Evolutionary conservation across 495 filamentous ascomycete genomes (phyloP).

Genomic region (Tetracladium setigerum): DNA sequence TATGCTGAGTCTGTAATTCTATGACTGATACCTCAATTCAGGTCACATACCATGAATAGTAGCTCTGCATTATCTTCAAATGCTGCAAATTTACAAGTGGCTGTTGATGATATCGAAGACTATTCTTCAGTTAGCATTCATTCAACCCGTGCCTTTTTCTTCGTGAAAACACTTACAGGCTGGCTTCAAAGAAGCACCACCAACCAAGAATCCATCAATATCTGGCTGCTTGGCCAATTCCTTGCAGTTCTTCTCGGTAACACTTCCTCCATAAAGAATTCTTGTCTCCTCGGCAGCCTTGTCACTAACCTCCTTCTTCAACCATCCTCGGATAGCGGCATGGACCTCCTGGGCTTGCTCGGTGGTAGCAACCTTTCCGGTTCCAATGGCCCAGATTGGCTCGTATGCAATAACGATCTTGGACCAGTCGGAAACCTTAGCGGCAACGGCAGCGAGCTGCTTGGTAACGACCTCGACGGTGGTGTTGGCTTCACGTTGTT

Average conservation of each 20-base stretch:
- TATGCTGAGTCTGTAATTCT: too few species aligned
- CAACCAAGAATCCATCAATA: slow-evolving; percentile 97
- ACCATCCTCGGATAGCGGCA: slow-evolving; percentile 83
- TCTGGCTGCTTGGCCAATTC: slow-evolving; percentile 86
- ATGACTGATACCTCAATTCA: too few species aligned
- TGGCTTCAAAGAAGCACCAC: slow-evolving; percentile 96
- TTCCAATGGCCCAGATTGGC: slow-evolving; percentile 99
- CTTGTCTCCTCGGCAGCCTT: slow-evolving; percentile 70
- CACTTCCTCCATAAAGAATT: slow-evolving; percentile 92
- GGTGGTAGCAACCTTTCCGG: slow-evolving; percentile 91
- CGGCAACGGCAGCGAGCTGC: slow-evolving; percentile 62
- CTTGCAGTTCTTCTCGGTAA: slow-evolving; percentile 96
- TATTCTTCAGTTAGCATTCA: slow-evolving; percentile 25
- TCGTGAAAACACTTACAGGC: slow-evolving; percentile 60
- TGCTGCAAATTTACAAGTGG: slow-evolving; percentile 29
- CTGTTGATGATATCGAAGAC: slow-evolving; percentile 57
- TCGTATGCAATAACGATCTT: slow-evolving; percentile 98
- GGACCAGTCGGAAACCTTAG: slow-evolving; percentile 73
- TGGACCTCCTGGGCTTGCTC: slow-evolving; percentile 95
- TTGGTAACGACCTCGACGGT: slow-evolving; percentile 85
- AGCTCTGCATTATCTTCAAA: neutral
- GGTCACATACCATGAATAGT: too few species aligned
- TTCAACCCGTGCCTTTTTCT: neutral
- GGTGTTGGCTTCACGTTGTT: slow-evolving; percentile 80
- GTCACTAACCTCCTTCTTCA: slow-evolving; percentile 62